Base-by-base conservation (phyloP, 768 basidiomycete genomes). In the Tubosaeta sp. region DNA sequence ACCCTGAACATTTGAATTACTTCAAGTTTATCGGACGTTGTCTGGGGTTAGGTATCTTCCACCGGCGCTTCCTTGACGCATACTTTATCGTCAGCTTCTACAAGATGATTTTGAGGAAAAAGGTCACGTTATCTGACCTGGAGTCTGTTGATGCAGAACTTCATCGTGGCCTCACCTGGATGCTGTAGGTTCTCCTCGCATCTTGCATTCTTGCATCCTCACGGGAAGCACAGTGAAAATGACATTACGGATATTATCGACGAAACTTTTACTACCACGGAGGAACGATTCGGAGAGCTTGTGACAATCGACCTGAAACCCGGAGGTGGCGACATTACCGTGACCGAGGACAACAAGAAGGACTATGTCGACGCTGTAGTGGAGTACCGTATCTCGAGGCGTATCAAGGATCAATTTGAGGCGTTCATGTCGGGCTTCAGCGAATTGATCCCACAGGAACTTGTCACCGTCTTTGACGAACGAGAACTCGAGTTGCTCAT, bases 351-450 rank as follows among this genome's bases (percentile, higher is more conserved):
- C 13, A 99, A 97, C 80, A 99, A 99, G 85, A 93, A 92, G 71
- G 97, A 98, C 59, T 99, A 98, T 60, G 92, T 98, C 34, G 93
- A 97, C 55, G 76, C 74, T 50, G 85, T 98, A 53, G 94, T 97
- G 46, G 95, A 97, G 63, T 95, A 97, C 76, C 92, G 97, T 65
- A 98, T 99, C 71, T 90, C 90, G 54, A 88, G 87, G 67, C 93
- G 97, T 51, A 94, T 98, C 56, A 92, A 94, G 74, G 97, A 99
- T 54, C 97, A 99, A 69, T 98, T 98, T 67, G 93, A 97, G 54
- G 94, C 95, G 5, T 98, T 99, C 79, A 95, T 97, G 93, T 90
- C 88, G n/a, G 97, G 97, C 43, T 98, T 98, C 82, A 97, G 93
- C 76, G 97, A 99, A 73, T 81, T 99, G 49, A 97, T 99, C 57